These are phyloP conservation scores for Daldinia decipiens DNA, from an alignment of 495 filamentous ascomycete genomes.

Conservation along the genomic window DNA sequence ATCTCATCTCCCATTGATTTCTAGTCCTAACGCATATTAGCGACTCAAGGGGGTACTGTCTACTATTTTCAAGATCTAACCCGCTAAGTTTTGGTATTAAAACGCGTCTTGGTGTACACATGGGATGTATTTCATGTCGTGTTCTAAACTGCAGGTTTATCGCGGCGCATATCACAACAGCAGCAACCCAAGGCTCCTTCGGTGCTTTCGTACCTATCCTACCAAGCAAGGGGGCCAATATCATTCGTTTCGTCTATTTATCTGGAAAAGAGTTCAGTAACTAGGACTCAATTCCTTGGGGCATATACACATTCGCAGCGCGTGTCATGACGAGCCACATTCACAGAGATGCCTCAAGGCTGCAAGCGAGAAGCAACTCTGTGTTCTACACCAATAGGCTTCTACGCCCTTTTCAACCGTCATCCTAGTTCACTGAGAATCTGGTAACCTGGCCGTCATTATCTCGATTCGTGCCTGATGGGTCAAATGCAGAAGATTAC, in stretches of 20 bases:
- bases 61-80: slow-evolving; percentile 10
- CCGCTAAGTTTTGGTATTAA: background rate
- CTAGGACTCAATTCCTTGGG: slow-evolving; percentile 41
- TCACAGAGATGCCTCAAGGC: background rate
- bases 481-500: slow-evolving; percentile 8
- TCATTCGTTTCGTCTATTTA: slow-evolving; percentile 22
- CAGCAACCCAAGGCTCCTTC: slow-evolving; percentile 36
- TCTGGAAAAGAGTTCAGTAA: slow-evolving; percentile 32
- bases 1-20: background rate
- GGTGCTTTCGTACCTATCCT: slow-evolving; percentile 8
- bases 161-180: slow-evolving; percentile 26
- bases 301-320: slow-evolving; percentile 20
- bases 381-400: slow-evolving; percentile 9
- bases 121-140: slow-evolving; percentile 13
- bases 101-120: background rate
- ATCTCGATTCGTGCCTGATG: slow-evolving; percentile 11
- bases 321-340: slow-evolving; percentile 20
- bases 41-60: background rate
- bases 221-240: background rate
- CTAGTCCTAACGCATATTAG: background rate
- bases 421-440: slow-evolving; percentile 3
- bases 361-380: slow-evolving; percentile 11
- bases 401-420: slow-evolving; percentile 3
- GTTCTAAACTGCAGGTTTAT: slow-evolving; percentile 15
- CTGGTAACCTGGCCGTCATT: slow-evolving; percentile 9